Percentiles rank a stretch among this genome's conserved stretches.
phyloP scores from a whole-genome alignment of 306 rosid genomes.

The Crotalaria pallida region DNA sequence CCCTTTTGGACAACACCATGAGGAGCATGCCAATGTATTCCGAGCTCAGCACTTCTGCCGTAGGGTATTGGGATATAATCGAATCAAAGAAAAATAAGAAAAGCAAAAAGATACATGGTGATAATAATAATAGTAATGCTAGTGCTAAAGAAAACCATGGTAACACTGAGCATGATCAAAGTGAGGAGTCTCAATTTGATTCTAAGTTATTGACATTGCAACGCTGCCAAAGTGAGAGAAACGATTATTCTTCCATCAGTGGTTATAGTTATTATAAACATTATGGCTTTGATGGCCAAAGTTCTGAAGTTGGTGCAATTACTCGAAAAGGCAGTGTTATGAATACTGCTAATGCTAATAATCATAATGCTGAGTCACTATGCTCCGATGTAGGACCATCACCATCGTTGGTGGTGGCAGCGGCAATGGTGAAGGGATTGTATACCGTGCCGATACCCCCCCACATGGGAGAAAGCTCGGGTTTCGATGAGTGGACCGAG shows the following conservation, averaged over 20 bases:
- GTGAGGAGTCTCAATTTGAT: neutral
- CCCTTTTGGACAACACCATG: constrained; percentile 48
- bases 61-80: constrained; percentile 31
- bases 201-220: constrained; percentile 17
- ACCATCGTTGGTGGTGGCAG: constrained; percentile 66
- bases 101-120: no score
- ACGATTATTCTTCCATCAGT: constrained; percentile 23
- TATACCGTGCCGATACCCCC: constrained; percentile 18
- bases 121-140: neutral
- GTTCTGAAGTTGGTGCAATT: constrained; percentile 15
- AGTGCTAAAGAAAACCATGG: neutral
- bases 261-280: neutral
- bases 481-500: constrained; percentile 54
- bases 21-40: constrained; percentile 67
- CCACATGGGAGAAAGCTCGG: constrained; percentile 19
- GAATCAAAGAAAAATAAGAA: neutral
- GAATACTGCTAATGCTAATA: constrained; percentile 30
- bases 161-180: neutral
- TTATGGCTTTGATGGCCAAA: neutral
- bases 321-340: neutral
- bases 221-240: constrained; percentile 38
- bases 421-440: constrained; percentile 61
- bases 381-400: constrained; percentile 68
- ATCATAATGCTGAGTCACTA: constrained; percentile 41
- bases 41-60: constrained; percentile 49